Evolutionary conservation across 2,329 filamentous ascomycete genomes (phyloP).

Genomic region (Fusarium coicis): DNA sequence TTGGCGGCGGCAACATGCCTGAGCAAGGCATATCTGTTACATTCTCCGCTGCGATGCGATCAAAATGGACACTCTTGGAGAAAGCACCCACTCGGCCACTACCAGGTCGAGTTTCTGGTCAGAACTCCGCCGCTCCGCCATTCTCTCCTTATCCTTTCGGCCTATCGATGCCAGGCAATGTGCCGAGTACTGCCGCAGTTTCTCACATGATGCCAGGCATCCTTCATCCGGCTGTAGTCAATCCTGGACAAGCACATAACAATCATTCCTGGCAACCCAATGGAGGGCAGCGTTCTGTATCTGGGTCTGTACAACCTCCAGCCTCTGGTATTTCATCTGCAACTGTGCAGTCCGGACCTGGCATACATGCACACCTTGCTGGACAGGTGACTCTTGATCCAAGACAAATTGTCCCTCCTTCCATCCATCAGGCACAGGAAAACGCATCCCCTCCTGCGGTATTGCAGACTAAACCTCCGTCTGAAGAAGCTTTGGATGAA

Average conservation of each 20-base stretch:
- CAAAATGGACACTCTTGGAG: slow-evolving; percentile 45
- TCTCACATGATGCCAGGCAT: slow-evolving; percentile 7
- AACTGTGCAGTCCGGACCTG: not conserved
- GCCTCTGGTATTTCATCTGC: not conserved
- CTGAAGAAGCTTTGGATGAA: slow-evolving; percentile 42
- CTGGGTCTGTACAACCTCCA: slow-evolving; percentile 5
- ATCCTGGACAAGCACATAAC: slow-evolving; percentile 1
- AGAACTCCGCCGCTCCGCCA: not conserved
- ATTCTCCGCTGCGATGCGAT: slow-evolving; percentile 45
- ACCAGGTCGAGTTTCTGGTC: not conserved
- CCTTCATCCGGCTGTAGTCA: slow-evolving; percentile 16
- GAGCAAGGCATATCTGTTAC: slow-evolving; percentile 43
- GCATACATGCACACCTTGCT: not conserved
- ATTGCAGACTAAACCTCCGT: slow-evolving; percentile 45
- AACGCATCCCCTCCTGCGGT: slow-evolving; percentile 1
- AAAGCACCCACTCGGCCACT: slow-evolving; percentile 2
- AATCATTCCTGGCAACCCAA: not conserved
- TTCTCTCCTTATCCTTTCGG: slow-evolving; percentile 16
- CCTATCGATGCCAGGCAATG: not conserved
- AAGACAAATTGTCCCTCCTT: not conserved
- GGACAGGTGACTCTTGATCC: not conserved
- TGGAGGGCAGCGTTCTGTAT: slow-evolving; percentile 17
- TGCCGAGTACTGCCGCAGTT: not conserved
- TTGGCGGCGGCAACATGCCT: slow-evolving; percentile 35
- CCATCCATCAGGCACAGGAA: not conserved